Conservation (phyloP, 2,329 filamentous ascomycete species). For the Blastomyces parvus region DNA sequence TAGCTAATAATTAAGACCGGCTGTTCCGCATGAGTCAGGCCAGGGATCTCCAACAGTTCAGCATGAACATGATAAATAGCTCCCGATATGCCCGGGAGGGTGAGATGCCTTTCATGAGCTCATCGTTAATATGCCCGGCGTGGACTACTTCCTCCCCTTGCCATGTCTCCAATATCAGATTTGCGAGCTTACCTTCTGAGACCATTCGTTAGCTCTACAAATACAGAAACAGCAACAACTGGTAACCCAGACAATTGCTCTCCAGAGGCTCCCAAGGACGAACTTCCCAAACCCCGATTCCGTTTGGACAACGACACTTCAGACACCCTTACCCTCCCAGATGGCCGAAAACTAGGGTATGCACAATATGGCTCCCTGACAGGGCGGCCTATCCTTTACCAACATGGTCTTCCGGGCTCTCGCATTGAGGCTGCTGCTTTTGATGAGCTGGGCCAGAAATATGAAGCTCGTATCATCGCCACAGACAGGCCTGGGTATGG, state of each 20-base stretch:
- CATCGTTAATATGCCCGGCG: neutral
- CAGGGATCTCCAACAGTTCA: too few species aligned
- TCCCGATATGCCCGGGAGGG: too few species aligned
- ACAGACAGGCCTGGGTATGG: conserved; percentile 39
- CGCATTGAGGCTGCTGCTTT: conserved; percentile 33
- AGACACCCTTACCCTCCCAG: conserved; percentile 24
- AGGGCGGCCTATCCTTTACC: conserved; percentile 31
- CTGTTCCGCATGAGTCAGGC: too few species aligned
- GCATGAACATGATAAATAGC: too few species aligned
- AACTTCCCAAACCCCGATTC: conserved; percentile 9
- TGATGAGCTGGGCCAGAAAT: conserved; percentile 26
- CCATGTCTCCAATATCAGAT: neutral
- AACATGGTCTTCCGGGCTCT: conserved; percentile 37
- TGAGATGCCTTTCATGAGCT: too few species aligned
- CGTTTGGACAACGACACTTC: conserved; percentile 22
- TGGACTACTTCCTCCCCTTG: neutral
- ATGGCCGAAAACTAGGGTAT: conserved; percentile 31
- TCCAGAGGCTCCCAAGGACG: neutral
- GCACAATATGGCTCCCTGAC: conserved; percentile 33
- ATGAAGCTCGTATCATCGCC: conserved; percentile 32
- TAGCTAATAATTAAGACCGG: too few species aligned
- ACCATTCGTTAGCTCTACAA: neutral
- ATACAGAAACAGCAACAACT: neutral
- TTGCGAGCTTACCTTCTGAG: neutral
- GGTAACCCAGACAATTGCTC: neutral